Base-by-base conservation (phyloP, 1,284 basidiomycete genomes). In the Ganoderma resinaceum region DNA sequence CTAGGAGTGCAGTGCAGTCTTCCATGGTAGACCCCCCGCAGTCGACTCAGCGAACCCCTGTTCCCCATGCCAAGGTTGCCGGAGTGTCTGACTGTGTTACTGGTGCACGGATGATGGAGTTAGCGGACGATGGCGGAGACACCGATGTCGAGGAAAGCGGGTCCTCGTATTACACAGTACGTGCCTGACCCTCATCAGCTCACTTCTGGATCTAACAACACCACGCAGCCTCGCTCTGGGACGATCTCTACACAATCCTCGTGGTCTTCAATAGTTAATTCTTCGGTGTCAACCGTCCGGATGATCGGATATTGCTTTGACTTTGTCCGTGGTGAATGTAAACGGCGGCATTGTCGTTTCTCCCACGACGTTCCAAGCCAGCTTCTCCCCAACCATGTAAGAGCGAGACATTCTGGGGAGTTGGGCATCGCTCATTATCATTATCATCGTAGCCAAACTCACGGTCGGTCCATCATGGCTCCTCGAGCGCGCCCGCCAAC, bases 321-420 rank as follows among this genome's bases (percentile, higher is more conserved):
- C 33, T 69, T 53, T 46, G n/a, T 67, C 1, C 40, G 40, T 18
- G 69, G 71, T 12, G 35, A 40, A n/a, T 72, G 71, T 46, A 4
- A 29, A 0, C 38, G 66, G 18, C n/a, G 18, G 2, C 6, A 52
- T 8, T 72, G 71, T 38, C 62, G 61, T 9, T 72, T 49, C 40
- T 69, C 67, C 6, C 71, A 72, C 38, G 58, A 68, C 18, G 12
- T 62, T 29, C 61, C 58, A 9, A 20, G 4, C 20, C n/a, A n/a
- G 33, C 12, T 23, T 55, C 23, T 29, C 23, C 23, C 35, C 20
- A 40, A 18, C 9, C 62, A 57, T 52, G 62, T 63, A 31, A 38
- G 62, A 38, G 11, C 16, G 35, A 14, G 14, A 7, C 11, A 16
- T 26, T 38, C 14, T 60, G 7, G 11, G 16, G 16, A 29, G 23